Conservation (phyloP, 305 asterid species). For the Striga hermonthica region DNA sequence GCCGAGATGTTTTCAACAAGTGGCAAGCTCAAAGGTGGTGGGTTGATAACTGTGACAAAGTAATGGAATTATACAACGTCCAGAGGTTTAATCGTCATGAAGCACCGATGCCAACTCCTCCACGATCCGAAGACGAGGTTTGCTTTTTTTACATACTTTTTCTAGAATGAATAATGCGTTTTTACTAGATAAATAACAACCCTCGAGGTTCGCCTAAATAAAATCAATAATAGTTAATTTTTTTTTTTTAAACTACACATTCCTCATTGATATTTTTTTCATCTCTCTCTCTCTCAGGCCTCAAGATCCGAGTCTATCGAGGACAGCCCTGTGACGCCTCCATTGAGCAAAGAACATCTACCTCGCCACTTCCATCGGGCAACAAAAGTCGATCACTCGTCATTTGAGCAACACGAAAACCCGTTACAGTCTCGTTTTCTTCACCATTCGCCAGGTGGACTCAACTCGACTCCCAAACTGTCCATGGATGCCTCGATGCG, state of each 20-base stretch:
- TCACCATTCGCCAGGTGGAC: slow-evolving; percentile 41
- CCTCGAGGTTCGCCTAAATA: too few species aligned
- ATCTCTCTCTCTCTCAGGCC: slow-evolving; percentile 43
- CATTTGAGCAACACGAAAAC: slow-evolving; percentile 35
- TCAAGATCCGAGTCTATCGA: slow-evolving; percentile 58
- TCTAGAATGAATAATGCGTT: not conserved
- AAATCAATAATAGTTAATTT: too few species aligned
- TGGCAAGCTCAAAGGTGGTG: slow-evolving; percentile 94
- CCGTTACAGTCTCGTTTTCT: slow-evolving; percentile 31
- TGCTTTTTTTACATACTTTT: slow-evolving; percentile 16
- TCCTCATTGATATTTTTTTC: not conserved
- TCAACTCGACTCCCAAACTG: slow-evolving; percentile 59
- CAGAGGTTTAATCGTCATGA: slow-evolving; percentile 56
- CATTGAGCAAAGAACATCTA: slow-evolving; percentile 53
- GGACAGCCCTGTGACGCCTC: slow-evolving; percentile 78
- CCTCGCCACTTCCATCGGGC: slow-evolving; percentile 47
- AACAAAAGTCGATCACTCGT: slow-evolving; percentile 40
- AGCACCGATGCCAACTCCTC: slow-evolving; percentile 61
- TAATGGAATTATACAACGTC: slow-evolving; percentile 84
- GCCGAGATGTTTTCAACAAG: slow-evolving; percentile 87
- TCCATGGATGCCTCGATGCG: slow-evolving; percentile 81
- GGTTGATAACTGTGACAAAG: slow-evolving; percentile 81
- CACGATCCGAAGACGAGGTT: slow-evolving; percentile 79
- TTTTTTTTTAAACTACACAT: too few species aligned
- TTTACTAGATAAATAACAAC: too few species aligned